These are phyloP conservation scores for Geotrichum restrictum DNA, from an alignment of 1,139 yeast species.

Conservation along the genomic window DNA sequence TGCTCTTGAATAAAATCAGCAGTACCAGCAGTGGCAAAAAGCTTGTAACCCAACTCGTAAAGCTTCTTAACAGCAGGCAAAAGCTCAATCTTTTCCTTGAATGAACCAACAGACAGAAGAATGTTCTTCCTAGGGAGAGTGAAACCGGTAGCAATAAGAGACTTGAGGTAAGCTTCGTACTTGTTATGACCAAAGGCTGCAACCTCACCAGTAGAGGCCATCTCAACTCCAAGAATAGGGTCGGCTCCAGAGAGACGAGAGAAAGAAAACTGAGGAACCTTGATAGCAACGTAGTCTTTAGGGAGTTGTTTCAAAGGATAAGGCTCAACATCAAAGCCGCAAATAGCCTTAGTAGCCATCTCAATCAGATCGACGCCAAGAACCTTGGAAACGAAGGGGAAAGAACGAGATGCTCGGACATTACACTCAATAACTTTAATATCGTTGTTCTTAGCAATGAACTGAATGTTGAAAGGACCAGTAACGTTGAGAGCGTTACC, in stretches of 20 bases:
- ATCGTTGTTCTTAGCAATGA: constrained; percentile 57
- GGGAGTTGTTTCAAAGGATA: constrained; percentile 88
- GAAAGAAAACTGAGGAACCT: constrained; percentile 97
- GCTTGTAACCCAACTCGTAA: constrained; percentile 76
- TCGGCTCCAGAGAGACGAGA: constrained; percentile 98
- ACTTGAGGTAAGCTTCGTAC: constrained; percentile 94
- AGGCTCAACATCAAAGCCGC: constrained; percentile 81
- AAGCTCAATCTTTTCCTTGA: constrained; percentile 89
- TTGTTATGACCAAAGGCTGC: constrained; percentile 95
- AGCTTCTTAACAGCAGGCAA: constrained; percentile 82
- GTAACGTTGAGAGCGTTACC: constrained; percentile 96
- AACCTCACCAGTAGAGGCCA: constrained; percentile 99
- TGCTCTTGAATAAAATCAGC: constrained; percentile 97
- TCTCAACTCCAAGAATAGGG: constrained; percentile 96
- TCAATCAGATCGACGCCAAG: constrained; percentile 96
- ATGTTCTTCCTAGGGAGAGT: constrained; percentile 92
- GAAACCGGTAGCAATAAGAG: constrained; percentile 92
- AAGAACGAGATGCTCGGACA: constrained; percentile 95
- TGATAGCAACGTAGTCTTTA: constrained; percentile 90
- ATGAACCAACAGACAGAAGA: constrained; percentile 93
- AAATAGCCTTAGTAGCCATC: constrained; percentile 94
- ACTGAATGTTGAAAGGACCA: constrained; percentile 98
- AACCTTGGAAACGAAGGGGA: constrained; percentile 98
- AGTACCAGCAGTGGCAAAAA: constrained; percentile 98
- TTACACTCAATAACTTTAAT: constrained; percentile 97